Base-by-base conservation (phyloP, 441 rosid species). In the Populus tomentosa region DNA sequence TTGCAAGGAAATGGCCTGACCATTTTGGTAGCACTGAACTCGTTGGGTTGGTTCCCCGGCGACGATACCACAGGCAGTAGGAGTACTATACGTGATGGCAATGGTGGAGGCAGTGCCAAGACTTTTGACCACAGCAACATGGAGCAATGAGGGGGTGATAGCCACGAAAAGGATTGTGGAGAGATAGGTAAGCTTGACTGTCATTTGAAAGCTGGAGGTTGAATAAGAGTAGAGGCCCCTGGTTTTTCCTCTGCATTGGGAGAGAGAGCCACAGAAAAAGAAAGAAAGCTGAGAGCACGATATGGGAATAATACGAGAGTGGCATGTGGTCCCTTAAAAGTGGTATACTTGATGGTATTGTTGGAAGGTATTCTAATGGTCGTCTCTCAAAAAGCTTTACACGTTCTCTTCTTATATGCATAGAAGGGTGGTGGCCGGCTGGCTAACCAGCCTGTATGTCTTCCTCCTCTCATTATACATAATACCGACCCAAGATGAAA, bases 91-190 rank as follows among this genome's bases (percentile, higher is more conserved):
- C 9, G 83, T 78, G 76, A 87, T 82, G 74, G 98, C 91, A 80
- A 83, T 53, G 40, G 95, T 91, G 74, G 95, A 87, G 82, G 90
- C 89, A 18, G 92, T 89, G 67, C 92, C 98, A 16, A 90, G 85
- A 78, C 81, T 78, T 23, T 80, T 10, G 59, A 85, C 87, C 18
- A 56, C 14, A 7, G 36, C 11, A 36, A 6, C 8, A 20, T 36
- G 80, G 11, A 70, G 67, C 16, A 30, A 28, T 59, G 69, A 36
- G 81, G 69, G 14, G 21, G 78, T 16, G n/a, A 75, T 0, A 40
- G 64, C 13, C 36, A 76, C 14, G 80, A 83, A 8, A 70, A 40
- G 1, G 65, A 73, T 9, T 71, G 61, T 42, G 75, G 72, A 6
- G 69, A 77, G 33, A 20, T 56, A 23, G 42, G 73, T 76, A 74